A percentile compares a stretch with the other conserved stretches of the same genome.
phyloP scores from a whole-genome alignment of 1,284 basidiomycete genomes.

The Tilletia horrida region DNA sequence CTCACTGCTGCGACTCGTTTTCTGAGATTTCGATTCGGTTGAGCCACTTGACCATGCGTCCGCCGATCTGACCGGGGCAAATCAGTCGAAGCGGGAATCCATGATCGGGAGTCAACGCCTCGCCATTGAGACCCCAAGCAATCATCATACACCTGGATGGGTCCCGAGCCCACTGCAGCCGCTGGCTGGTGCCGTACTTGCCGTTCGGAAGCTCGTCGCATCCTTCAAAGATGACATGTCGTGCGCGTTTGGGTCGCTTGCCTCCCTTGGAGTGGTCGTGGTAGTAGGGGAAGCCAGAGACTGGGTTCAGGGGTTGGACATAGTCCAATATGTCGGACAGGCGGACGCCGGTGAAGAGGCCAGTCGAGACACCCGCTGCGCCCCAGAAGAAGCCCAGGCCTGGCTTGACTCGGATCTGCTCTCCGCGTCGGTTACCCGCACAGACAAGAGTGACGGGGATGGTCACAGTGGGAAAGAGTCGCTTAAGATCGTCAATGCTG shows the following conservation, averaged over 20 bases:
- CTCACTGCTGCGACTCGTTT: conserved; percentile 61
- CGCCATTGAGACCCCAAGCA: conserved; percentile 65
- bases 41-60: conserved; percentile 63
- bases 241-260: conserved; percentile 35
- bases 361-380: conserved; percentile 61
- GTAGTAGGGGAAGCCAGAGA: conserved; percentile 43
- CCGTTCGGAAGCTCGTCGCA: conserved; percentile 65
- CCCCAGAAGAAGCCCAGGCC: conserved; percentile 64
- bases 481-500: conserved; percentile 56
- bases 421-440: conserved; percentile 68
- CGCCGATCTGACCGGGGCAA: conserved; percentile 68
- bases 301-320: conserved; percentile 57
- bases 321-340: conserved; percentile 64
- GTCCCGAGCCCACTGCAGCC: conserved; percentile 61
- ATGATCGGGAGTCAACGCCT: conserved; percentile 62
- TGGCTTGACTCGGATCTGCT: conserved; percentile 68
- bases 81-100: conserved; percentile 66
- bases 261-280: conserved; percentile 12
- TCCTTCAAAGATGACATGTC: conserved; percentile 67
- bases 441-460: conserved; percentile 68
- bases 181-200: conserved; percentile 66
- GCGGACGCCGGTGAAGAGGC: conserved; percentile 67
- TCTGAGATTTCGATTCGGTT: conserved; percentile 63
- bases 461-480: conserved; percentile 62
- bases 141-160: conserved; percentile 64